Evolutionary conservation across 768 basidiomycete genomes (phyloP), one percentile per base, ranked within the genome.

Genomic region (Hortiboletus flavorubellus): DNA sequence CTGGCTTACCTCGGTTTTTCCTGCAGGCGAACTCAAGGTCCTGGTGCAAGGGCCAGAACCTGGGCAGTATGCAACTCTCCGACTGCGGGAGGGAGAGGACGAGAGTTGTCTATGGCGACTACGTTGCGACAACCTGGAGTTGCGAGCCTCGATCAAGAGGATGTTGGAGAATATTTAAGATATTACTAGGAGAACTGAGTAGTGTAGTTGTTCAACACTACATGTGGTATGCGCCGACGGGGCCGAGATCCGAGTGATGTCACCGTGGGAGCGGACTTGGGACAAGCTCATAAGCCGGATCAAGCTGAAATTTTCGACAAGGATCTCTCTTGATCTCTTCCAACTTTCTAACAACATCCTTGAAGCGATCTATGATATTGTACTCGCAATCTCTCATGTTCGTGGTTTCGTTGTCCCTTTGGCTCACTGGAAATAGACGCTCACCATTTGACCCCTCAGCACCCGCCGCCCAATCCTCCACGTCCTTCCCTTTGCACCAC

Each of bases 91-190:
- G 58, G 78, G 79, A 18, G 84, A 87, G 5, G 89, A 88, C 39
- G 84, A 85, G 33, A 80, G 86, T 30, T 88, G 86, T 64, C 65
- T 91, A 44, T 91, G 89, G 87, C 79, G 83, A 46, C 50, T 89
- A 55, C 83, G 86, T 30, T 80, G 83, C 62, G 74, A 70, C 11
- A 78, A 84, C 49, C 63, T 60, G 15, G 69, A 61, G 15, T 58
- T 87, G 57, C 68, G 79, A 52, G 70, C 59, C 26, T 59, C 71
- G 21, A 74, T 87, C 51, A 81, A 80, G 69, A 68, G 67, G 38
- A 46, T 75, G 54, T 66, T 85, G 52, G 62, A 72, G 16, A 60
- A 59, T 2, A 44, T 66, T 4, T 62, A 59, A 40, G 26, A 31
- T 33, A 5, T 26, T 31, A 31, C 5, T n/a, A 33, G 15, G 26